These are phyloP conservation scores for Paecilomyces sp. DNA, from an alignment of 2,329 filamentous ascomycete genomes.

Conservation along the genomic window DNA sequence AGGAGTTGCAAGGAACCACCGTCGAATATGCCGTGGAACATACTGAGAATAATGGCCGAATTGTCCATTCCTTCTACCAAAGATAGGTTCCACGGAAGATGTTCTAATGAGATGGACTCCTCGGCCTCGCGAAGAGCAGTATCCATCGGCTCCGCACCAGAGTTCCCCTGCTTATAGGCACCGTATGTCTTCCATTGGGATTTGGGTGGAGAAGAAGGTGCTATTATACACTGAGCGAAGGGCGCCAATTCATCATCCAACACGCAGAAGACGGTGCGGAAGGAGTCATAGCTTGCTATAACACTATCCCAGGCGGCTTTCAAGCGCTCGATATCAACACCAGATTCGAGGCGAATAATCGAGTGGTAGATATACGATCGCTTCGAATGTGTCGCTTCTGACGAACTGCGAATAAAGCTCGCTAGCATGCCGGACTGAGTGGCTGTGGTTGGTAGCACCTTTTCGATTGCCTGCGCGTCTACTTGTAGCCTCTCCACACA, in stretches of 20 bases:
- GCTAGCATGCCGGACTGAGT: slow-evolving; percentile 29
- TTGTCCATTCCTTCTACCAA: slow-evolving; percentile 7
- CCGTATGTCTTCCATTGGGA: slow-evolving; percentile 11
- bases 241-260: slow-evolving; percentile 26
- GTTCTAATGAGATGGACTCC: slow-evolving; percentile 10
- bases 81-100: slow-evolving; percentile 17
- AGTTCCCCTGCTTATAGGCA: slow-evolving; percentile 11
- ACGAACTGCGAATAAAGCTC: slow-evolving; percentile 21
- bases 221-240: slow-evolving; percentile 27
- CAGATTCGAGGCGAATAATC: slow-evolving; percentile 15
- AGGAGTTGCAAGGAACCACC: slow-evolving; percentile 28
- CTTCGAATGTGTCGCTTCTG: slow-evolving; percentile 5
- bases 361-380: slow-evolving; percentile 27
- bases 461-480: slow-evolving; percentile 13
- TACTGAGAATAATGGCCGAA: slow-evolving; percentile 19
- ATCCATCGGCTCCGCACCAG: slow-evolving; percentile 8
- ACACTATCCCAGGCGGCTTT: slow-evolving; percentile 18
- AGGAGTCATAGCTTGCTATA: slow-evolving; percentile 21
- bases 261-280: slow-evolving; percentile 24
- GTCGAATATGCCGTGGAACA: slow-evolving; percentile 32
- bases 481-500: slow-evolving; percentile 14
- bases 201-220: slow-evolving; percentile 5
- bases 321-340: slow-evolving; percentile 15
- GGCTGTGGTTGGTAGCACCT: slow-evolving; percentile 25
- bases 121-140: slow-evolving; percentile 13